Base-by-base conservation (phyloP, 345 rosid genomes). In the Laguncularia racemosa region DNA sequence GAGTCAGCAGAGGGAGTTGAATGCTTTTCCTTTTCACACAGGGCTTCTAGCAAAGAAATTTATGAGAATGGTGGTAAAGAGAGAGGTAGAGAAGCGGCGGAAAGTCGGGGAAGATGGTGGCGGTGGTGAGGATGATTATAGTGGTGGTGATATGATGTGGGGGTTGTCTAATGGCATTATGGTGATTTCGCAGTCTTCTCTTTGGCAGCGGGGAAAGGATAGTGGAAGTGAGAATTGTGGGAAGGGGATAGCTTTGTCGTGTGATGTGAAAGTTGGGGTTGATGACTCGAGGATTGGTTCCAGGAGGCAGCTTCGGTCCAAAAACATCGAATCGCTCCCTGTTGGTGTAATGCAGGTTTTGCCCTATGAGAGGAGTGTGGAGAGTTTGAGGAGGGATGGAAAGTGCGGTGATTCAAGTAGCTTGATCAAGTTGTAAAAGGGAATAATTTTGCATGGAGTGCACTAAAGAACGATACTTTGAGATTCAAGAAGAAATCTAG, bases 131-230 rank as follows among this genome's bases (percentile, higher is more conserved):
- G 72, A 83, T 46, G 69, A 63, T 46, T 56, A 69, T 15, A 69
- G 57, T 6, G 89, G 83, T 4, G 88, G 70, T 16, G 98, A 86
- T 70, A 69, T 89, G 53, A 89, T 73, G 73, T 77, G 78, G 70
- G 76, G 83, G 56, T 77, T 93, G 70, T 97, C 99, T 48, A 79
- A 93, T 76, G 99, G 97, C 13, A 60, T 89, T 45, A 93, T 93
- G 99, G 90, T 86, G 3, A 85, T 93, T 38, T 65, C 69, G 2
- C 69, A 65, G 16, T 65, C 65, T 77, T 95, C 65, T 71, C 77
- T 12, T 48, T 70, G 52, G 74, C 65, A 52, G 74, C 82, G 58
- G 70, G 79, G 64, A 71, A 70, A 18, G 47, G 70, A 66, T 58
- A 66, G 52, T 46, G 52, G 28, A 7, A 26, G 14, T 19, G 77